Percentiles rank a stretch among this genome's conserved stretches.
Conservation (phyloP, 1,284 basidiomycete genomes). For the Tetrapyrgos nigripes region DNA sequence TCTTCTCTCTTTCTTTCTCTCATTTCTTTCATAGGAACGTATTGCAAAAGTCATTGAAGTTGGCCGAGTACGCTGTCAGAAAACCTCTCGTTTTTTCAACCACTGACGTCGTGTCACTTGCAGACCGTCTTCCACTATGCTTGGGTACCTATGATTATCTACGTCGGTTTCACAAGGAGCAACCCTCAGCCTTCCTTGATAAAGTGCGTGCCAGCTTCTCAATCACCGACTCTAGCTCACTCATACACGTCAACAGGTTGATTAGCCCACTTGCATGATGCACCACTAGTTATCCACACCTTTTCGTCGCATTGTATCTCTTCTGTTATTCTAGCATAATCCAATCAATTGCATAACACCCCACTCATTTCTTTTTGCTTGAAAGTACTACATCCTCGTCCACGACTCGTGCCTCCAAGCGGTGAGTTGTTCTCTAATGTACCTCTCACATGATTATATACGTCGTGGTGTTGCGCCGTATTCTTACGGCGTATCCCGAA, state of each 20-base stretch:
- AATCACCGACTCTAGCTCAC: background rate
- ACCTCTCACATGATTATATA: slow-evolving; percentile 61
- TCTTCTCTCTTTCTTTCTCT: slow-evolving; percentile 1
- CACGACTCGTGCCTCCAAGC: background rate
- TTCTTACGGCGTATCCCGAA: slow-evolving; percentile 42
- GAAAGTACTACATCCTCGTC: background rate
- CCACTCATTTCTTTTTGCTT: too few relatives aligned
- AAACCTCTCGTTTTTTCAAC: slow-evolving; percentile 8
- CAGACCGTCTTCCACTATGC: slow-evolving; percentile 90
- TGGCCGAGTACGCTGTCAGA: slow-evolving; percentile 65
- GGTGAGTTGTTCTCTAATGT: slow-evolving; percentile 6
- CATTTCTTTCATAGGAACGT: slow-evolving; percentile 63
- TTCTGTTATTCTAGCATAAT: background rate
- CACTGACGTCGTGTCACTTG: slow-evolving; percentile 2
- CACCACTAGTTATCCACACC: slow-evolving; percentile 9
- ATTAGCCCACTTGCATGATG: slow-evolving; percentile 87
- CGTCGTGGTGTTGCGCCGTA: slow-evolving; percentile 65
- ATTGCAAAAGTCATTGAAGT: slow-evolving; percentile 81
- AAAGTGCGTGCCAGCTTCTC: slow-evolving; percentile 64
- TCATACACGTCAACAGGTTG: slow-evolving; percentile 58
- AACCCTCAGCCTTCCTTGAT: slow-evolving; percentile 93
- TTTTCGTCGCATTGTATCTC: slow-evolving; percentile 25
- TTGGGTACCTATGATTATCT: slow-evolving; percentile 95
- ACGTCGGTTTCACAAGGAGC: slow-evolving; percentile 88
- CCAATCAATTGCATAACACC: background rate